Evolutionary conservation across 2,329 filamentous ascomycete genomes (phyloP).

Genomic region (Xylariaceae sp.): DNA sequence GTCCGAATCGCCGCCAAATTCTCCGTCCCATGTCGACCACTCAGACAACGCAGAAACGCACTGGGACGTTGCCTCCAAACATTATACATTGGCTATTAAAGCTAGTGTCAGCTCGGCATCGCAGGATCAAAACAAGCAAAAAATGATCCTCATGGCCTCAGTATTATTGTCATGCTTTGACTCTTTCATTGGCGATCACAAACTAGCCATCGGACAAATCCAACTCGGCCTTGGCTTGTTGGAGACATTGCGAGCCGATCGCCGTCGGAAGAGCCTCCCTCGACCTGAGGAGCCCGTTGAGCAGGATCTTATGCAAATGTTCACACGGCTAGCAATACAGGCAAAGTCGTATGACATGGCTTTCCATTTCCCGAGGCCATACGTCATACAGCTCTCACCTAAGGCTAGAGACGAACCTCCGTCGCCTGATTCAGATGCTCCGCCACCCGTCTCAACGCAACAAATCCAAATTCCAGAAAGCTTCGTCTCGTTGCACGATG

Average conservation of each 20-base stretch:
- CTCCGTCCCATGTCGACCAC: constrained; percentile 36
- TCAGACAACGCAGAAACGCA: constrained; percentile 44
- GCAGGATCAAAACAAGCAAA: constrained; percentile 43
- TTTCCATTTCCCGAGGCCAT: constrained; percentile 62
- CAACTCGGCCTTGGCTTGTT: constrained; percentile 54
- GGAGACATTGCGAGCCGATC: constrained; percentile 48
- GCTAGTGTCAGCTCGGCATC: constrained; percentile 44
- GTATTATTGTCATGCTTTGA: constrained; percentile 66
- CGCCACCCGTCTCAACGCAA: constrained; percentile 38
- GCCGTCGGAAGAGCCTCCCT: constrained; percentile 36
- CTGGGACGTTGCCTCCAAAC: constrained; percentile 56
- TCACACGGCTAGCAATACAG: constrained; percentile 60
- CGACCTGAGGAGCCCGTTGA: constrained; percentile 48
- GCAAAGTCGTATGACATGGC: constrained; percentile 67
- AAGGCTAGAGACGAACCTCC: constrained; percentile 31
- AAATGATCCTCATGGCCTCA: constrained; percentile 59
- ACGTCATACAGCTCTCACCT: constrained; percentile 51
- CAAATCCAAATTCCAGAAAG: constrained; percentile 38
- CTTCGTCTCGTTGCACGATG: constrained; percentile 51
- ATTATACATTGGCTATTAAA: constrained; percentile 56
- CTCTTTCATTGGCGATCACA: constrained; percentile 62
- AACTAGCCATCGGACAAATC: constrained; percentile 58
- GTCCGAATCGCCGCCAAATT: constrained; percentile 46
- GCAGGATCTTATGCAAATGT: constrained; percentile 59
- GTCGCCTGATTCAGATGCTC: constrained; percentile 42